Conservation (phyloP, 345 rosid species). For the Syzygium aqueum region DNA sequence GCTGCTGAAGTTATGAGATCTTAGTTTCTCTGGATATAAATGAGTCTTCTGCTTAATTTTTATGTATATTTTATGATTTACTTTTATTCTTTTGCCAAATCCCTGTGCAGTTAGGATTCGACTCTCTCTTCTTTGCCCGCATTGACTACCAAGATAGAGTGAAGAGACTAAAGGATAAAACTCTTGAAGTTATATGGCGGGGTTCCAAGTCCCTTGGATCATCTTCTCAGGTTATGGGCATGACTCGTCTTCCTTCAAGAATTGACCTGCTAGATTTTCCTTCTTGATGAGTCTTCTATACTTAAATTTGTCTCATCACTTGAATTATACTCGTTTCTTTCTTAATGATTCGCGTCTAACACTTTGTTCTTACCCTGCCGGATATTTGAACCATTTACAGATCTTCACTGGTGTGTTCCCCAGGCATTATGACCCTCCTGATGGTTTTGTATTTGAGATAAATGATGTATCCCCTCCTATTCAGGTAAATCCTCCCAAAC, state of each 20-base stretch:
- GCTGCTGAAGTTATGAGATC: background rate
- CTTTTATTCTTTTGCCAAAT: background rate
- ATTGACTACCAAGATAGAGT: conserved; percentile 96
- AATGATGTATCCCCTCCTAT: conserved; percentile 82
- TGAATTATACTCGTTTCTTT: background rate
- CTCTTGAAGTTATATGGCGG: conserved; percentile 88
- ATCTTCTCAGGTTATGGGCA: conserved; percentile 64
- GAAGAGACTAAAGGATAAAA: conserved; percentile 65
- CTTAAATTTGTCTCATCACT: background rate
- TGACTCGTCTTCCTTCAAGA: background rate
- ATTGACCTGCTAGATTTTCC: background rate
- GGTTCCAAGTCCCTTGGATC: conserved; percentile 88
- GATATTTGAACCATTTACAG: conserved; percentile 21
- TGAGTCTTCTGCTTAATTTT: background rate
- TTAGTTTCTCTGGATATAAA: background rate
- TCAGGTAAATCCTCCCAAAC: conserved; percentile 44
- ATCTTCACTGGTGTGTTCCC: conserved; percentile 93
- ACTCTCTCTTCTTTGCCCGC: conserved; percentile 88
- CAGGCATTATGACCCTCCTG: conserved; percentile 90
- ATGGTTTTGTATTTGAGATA: conserved; percentile 78
- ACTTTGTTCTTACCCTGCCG: background rate
- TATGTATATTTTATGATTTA: background rate
- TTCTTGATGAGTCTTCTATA: background rate
- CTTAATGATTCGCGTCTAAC: background rate
- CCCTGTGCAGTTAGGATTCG: conserved; percentile 74